phyloP scores from a whole-genome alignment of 2,329 filamentous ascomycete species.

The Claviceps sp. region DNA sequence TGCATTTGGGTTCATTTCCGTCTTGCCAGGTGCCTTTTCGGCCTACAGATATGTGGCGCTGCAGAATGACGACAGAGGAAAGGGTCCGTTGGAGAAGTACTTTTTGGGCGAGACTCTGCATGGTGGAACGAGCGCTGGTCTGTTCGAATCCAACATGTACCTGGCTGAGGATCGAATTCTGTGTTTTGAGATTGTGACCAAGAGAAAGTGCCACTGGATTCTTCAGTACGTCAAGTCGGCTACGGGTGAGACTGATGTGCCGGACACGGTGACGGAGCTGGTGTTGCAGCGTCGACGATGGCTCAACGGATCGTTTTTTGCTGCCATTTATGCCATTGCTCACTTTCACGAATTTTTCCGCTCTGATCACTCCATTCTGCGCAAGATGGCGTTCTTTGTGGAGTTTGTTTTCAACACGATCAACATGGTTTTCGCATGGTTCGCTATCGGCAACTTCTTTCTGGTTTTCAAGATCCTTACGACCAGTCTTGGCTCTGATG shows the following conservation, averaged over 20 bases:
- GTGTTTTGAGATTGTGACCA: conserved; percentile 95
- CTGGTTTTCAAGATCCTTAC: conserved; percentile 96
- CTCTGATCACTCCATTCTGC: conserved; percentile 73
- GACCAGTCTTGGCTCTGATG: conserved; percentile 57
- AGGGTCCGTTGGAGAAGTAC: conserved; percentile 90
- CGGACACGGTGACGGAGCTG: conserved; percentile 84
- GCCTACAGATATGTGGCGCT: conserved; percentile 90
- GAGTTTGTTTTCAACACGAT: conserved; percentile 91
- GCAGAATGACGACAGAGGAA: conserved; percentile 90
- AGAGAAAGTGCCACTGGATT: conserved; percentile 95
- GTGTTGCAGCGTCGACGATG: conserved; percentile 92
- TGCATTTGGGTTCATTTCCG: conserved; percentile 93
- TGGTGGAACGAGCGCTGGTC: conserved; percentile 76
- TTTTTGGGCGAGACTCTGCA: conserved; percentile 96
- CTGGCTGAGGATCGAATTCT: conserved; percentile 96
- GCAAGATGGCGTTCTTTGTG: conserved; percentile 80
- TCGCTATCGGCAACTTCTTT: conserved; percentile 97
- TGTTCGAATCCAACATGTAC: conserved; percentile 99
- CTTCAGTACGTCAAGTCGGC: conserved; percentile 97
- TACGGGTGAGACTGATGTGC: conserved; percentile 92
- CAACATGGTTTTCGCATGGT: conserved; percentile 98
- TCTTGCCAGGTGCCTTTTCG: conserved; percentile 95
- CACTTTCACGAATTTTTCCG: conserved; percentile 96
- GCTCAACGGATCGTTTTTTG: conserved; percentile 98
- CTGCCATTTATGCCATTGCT: conserved; percentile 83